These are phyloP conservation scores for Dalechampia spathulata DNA, from an alignment of 441 rosid species.

Conservation along the genomic window DNA sequence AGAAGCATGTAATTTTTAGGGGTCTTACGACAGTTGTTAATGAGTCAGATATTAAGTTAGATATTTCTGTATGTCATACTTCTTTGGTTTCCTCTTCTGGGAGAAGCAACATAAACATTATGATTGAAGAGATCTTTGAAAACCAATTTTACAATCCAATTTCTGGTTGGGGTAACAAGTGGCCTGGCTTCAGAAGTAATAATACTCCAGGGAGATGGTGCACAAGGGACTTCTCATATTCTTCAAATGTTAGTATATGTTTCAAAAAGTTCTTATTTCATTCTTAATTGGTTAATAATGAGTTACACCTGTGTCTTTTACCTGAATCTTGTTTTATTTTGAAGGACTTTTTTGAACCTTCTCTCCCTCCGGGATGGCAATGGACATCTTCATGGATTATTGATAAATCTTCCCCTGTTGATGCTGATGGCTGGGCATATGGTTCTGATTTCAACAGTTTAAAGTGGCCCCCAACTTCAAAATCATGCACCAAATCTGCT, in stretches of 20 bases:
- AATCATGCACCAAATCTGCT: slow-evolving; percentile 31
- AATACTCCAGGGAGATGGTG: slow-evolving; percentile 55
- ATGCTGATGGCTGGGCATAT: slow-evolving; percentile 63
- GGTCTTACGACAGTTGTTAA: slow-evolving; percentile 78
- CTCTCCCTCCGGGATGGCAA: slow-evolving; percentile 55
- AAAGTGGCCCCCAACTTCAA: slow-evolving; percentile 54
- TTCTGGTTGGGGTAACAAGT: slow-evolving; percentile 47
- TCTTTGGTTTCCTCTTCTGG: slow-evolving; percentile 34
- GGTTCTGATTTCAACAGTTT: slow-evolving; percentile 47
- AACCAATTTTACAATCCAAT: slow-evolving; percentile 43
- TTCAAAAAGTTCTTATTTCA: not conserved
- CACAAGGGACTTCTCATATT: slow-evolving; percentile 50
- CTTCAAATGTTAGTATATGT: slow-evolving; percentile 43
- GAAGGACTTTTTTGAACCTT: slow-evolving; percentile 58
- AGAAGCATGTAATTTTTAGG: slow-evolving; percentile 92
- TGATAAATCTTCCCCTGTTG: slow-evolving; percentile 51
- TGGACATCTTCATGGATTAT: slow-evolving; percentile 63
- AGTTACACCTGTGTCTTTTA: not conserved
- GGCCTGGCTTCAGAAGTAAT: slow-evolving; percentile 31
- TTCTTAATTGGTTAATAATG: slow-evolving; percentile 6
- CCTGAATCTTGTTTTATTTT: slow-evolving; percentile 19
- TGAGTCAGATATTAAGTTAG: slow-evolving; percentile 84
- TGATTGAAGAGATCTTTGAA: slow-evolving; percentile 57
- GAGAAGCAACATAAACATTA: slow-evolving; percentile 33
- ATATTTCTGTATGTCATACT: slow-evolving; percentile 44